Evolutionary conservation across 2,329 filamentous ascomycete genomes (phyloP).

Genomic region (Coniochaeta ligniaria): DNA sequence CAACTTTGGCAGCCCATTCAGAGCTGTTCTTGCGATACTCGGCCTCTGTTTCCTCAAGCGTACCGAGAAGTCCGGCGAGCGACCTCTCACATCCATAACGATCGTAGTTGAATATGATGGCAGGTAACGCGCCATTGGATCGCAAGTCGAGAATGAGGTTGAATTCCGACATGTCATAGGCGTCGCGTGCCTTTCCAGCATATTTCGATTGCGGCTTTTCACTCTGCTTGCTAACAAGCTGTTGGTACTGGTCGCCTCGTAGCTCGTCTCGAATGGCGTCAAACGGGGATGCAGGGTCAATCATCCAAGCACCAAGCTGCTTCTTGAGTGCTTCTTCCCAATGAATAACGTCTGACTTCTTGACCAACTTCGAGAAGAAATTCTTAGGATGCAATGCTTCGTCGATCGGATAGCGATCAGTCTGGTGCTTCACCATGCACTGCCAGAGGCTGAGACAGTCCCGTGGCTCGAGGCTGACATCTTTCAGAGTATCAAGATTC

Average conservation of each 20-base stretch:
- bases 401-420: conserved; percentile 39
- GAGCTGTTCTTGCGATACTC: conserved; percentile 48
- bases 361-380: conserved; percentile 44
- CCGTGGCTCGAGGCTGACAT: conserved; percentile 62
- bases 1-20: conserved; percentile 54
- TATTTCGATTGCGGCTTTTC: not conserved
- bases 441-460: conserved; percentile 64
- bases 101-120: conserved; percentile 73
- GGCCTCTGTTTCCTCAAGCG: conserved; percentile 47
- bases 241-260: not conserved
- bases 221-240: not conserved
- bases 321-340: conserved; percentile 60
- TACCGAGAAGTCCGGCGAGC: conserved; percentile 38
- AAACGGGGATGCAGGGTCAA: conserved; percentile 35
- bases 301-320: conserved; percentile 54
- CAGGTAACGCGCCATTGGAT: conserved; percentile 55
- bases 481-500: conserved; percentile 48
- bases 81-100: conserved; percentile 56
- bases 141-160: conserved; percentile 55
- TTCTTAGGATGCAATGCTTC: conserved; percentile 39
- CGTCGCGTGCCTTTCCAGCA: conserved; percentile 21
- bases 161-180: conserved; percentile 31
- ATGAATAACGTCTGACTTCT: conserved; percentile 56
- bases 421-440: conserved; percentile 53
- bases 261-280: conserved; percentile 38